Evolutionary conservation across 192 early-diverging fungal genomes (phyloP).

Genomic region (Linnemannia exigua): DNA sequence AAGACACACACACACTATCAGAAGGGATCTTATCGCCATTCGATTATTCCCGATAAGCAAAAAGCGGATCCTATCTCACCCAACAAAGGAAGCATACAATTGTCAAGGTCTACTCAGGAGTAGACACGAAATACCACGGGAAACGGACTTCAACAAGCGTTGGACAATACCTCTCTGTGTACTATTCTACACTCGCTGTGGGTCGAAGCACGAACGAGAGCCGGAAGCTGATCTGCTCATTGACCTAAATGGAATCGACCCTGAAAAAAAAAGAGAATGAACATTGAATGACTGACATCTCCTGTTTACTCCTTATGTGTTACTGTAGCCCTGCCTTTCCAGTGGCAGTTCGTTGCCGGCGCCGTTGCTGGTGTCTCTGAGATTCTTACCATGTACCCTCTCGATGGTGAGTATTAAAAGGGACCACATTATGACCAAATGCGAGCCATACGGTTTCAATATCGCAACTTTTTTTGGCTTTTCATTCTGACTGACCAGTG

Average conservation of each 20-base stretch:
- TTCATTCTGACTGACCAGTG: neutral
- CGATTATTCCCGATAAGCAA: neutral
- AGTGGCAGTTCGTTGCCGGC: conserved; percentile 82
- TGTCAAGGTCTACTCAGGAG: neutral
- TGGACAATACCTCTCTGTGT: neutral
- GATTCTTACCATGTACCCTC: conserved; percentile 94
- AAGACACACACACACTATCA: neutral
- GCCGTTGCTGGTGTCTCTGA: conserved; percentile 91
- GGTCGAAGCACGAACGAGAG: neutral
- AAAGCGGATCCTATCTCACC: neutral
- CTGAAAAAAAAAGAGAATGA: no score
- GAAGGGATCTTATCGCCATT: conserved; percentile 3
- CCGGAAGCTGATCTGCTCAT: neutral
- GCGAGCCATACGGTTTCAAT: no score
- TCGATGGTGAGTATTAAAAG: conserved; percentile 66
- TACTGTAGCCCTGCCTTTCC: conserved; percentile 76
- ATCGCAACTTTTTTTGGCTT: neutral
- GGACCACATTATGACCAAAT: neutral
- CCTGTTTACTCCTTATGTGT: neutral
- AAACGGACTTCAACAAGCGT: neutral
- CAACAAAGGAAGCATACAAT: neutral
- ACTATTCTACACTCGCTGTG: neutral
- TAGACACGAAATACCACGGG: neutral
- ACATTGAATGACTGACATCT: conserved; percentile 11
- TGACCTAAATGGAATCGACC: neutral